Percentiles rank a stretch among this genome's conserved stretches.
Conservation (phyloP, 2,329 filamentous ascomycete genomes). For the Erysiphe pulchra region DNA sequence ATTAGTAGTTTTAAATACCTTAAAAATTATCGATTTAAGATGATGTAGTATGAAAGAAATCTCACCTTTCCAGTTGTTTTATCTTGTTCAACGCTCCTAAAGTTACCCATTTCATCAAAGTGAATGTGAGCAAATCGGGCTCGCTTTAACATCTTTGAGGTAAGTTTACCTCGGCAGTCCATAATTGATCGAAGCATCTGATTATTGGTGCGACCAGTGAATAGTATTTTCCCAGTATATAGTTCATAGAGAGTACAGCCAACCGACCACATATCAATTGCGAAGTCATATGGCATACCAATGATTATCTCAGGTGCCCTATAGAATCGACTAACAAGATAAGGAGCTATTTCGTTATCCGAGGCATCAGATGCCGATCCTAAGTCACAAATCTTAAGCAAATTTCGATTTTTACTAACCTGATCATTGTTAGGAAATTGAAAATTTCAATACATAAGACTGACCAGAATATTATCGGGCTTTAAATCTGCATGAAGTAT, state of each 20-base stretch:
- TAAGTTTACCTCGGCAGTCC: conserved; percentile 83
- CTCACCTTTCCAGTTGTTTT: conserved; percentile 61
- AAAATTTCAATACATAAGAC: not conserved
- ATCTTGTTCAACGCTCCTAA: conserved; percentile 64
- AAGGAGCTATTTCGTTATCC: conserved; percentile 80
- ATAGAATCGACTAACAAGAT: conserved; percentile 92
- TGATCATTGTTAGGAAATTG: conserved; percentile 5
- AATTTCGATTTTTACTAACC: conserved; percentile 58
- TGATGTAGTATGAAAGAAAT: not conserved
- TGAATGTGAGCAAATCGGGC: conserved; percentile 52
- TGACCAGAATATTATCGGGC: conserved; percentile 70
- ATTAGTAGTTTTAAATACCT: not conserved
- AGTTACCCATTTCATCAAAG: conserved; percentile 67
- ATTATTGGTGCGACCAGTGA: conserved; percentile 87
- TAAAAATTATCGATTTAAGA: not conserved
- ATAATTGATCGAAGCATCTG: conserved; percentile 94
- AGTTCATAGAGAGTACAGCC: conserved; percentile 93
- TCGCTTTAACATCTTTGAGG: conserved; percentile 65
- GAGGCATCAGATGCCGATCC: conserved; percentile 84
- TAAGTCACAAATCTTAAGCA: conserved; percentile 86
- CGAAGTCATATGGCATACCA: conserved; percentile 85
- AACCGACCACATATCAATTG: conserved; percentile 92
- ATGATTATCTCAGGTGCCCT: conserved; percentile 91
- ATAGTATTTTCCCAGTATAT: conserved; percentile 92
- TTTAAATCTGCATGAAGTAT: conserved; percentile 93